Conservation (phyloP, 352 stramenopile genomes). For the Paralagenidium karlingii region DNA sequence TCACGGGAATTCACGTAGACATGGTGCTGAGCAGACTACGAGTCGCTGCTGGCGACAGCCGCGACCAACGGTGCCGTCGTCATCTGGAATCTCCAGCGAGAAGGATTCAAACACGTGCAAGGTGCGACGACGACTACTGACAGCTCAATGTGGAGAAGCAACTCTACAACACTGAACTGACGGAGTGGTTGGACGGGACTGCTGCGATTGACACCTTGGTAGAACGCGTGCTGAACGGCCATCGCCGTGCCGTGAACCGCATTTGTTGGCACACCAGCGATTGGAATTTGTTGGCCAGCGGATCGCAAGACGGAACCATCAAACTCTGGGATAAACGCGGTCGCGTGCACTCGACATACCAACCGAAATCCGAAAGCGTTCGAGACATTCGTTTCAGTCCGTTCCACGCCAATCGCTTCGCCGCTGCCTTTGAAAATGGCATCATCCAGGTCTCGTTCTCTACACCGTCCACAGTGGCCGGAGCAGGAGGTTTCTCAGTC, state of each 20-base stretch:
- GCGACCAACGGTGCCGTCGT: slow-evolving; percentile 76
- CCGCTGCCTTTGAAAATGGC: slow-evolving; percentile 76
- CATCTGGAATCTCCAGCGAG: slow-evolving; percentile 80
- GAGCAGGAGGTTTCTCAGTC: not conserved
- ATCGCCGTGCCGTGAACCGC: slow-evolving; percentile 75
- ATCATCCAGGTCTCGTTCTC: slow-evolving; percentile 61
- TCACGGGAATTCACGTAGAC: not conserved
- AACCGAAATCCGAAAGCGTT: slow-evolving; percentile 78
- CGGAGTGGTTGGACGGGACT: not conserved
- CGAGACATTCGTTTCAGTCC: slow-evolving; percentile 65
- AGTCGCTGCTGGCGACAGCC: slow-evolving; percentile 73
- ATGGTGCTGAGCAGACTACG: slow-evolving; percentile 28
- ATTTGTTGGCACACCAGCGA: slow-evolving; percentile 82
- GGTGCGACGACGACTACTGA: slow-evolving; percentile 14
- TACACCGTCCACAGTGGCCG: not conserved
- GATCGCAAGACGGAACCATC: slow-evolving; percentile 77
- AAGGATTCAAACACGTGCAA: slow-evolving; percentile 83
- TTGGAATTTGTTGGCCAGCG: slow-evolving; percentile 70
- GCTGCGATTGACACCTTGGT: not conserved
- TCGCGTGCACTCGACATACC: slow-evolving; percentile 64
- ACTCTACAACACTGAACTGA: not conserved
- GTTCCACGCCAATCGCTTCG: slow-evolving; percentile 67
- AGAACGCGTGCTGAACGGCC: slow-evolving; percentile 71
- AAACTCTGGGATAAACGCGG: slow-evolving; percentile 80
- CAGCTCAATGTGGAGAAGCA: not conserved